phyloP scores from a whole-genome alignment of 371 early-diverging fungal species.

The Mucor irregularis region DNA sequence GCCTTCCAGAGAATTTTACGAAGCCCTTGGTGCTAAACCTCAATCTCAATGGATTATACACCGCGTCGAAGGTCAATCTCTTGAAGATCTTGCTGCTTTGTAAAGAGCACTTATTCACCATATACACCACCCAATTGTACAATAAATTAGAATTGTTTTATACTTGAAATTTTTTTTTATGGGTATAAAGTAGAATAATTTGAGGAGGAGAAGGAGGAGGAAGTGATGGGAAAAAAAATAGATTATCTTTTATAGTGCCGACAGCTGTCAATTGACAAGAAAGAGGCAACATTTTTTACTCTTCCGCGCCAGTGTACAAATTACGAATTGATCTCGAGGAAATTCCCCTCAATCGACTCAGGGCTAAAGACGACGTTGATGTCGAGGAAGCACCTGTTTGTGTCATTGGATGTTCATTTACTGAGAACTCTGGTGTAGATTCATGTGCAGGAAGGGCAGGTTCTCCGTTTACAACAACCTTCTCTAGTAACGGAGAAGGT shows the following conservation, averaged over 20 bases:
- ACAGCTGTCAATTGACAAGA: too few species aligned
- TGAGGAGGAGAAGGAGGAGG: too few species aligned
- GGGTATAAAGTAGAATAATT: too few species aligned
- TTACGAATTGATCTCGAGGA: constrained; percentile 14
- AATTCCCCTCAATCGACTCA: constrained; percentile 14
- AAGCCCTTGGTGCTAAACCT: constrained; percentile 60
- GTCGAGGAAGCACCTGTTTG: neutral
- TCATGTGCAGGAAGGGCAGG: neutral
- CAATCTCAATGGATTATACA: constrained; percentile 72
- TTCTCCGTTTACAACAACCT: neutral
- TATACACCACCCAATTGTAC: too few species aligned
- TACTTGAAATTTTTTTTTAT: too few species aligned
- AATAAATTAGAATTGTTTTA: too few species aligned
- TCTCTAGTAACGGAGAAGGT: constrained; percentile 3
- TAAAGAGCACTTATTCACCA: constrained; percentile 12
- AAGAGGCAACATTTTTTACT: too few species aligned
- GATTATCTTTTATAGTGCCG: too few species aligned
- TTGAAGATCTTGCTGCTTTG: constrained; percentile 54
- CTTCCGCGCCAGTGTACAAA: too few species aligned
- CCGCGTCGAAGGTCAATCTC: constrained; percentile 60
- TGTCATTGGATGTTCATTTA: neutral
- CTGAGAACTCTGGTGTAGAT: neutral
- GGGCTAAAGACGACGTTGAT: constrained; percentile 12
- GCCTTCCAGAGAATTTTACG: constrained; percentile 49
- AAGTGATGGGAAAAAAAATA: too few species aligned